Conservation (phyloP, 2,329 filamentous ascomycete species). For the Pyrenochaeta sp. region DNA sequence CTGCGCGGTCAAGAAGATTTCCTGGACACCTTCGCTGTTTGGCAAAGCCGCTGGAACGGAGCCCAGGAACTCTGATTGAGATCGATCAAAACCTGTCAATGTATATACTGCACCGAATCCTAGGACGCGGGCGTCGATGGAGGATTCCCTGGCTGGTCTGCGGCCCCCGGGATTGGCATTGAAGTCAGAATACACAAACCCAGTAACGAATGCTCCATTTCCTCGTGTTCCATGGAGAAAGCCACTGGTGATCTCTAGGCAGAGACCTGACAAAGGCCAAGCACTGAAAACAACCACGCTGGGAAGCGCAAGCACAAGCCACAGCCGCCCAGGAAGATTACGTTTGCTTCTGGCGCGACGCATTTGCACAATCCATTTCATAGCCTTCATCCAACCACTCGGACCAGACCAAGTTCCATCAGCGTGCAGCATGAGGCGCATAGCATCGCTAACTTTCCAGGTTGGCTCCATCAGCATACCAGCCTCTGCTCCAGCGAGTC, state of each 20-base stretch:
- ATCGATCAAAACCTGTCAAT: conserved; percentile 6
- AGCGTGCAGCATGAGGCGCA: conserved; percentile 17
- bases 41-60: background rate
- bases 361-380: conserved; percentile 9
- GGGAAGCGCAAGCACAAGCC: conserved; percentile 8
- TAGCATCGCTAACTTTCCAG: conserved; percentile 12
- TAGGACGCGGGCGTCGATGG: background rate
- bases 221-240: conserved; percentile 1
- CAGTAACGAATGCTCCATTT: background rate
- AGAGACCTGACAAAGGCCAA: conserved; percentile 7
- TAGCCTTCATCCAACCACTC: conserved; percentile 14
- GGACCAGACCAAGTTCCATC: conserved; percentile 16
- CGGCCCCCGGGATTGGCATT: conserved; percentile 3
- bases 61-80: background rate
- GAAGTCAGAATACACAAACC: conserved; percentile 8
- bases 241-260: conserved; percentile 6
- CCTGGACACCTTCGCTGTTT: conserved; percentile 1
- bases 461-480: conserved; percentile 14
- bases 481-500: conserved; percentile 13
- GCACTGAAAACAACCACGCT: conserved; percentile 8
- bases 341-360: background rate
- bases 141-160: background rate
- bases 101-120: conserved; percentile 4
- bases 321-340: conserved; percentile 1
- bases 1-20: conserved; percentile 5